Evolutionary conservation across 2,329 filamentous ascomycete genomes (phyloP).

Genomic region (Ustilaginoidea virens): DNA sequence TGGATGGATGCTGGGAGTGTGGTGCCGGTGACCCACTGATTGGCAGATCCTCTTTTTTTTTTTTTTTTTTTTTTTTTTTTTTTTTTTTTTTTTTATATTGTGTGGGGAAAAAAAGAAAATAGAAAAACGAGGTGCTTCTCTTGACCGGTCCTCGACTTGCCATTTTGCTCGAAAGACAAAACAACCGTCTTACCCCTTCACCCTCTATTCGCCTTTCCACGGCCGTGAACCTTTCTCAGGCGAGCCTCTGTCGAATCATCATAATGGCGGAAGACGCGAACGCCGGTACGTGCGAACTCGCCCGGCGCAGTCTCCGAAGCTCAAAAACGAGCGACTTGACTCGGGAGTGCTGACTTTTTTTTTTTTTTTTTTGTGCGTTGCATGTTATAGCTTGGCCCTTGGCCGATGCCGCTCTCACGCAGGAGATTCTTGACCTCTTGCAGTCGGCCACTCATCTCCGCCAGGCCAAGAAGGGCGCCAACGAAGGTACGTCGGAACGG

Average conservation of each 20-base stretch:
- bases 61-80: too few species aligned
- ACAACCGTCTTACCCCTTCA: conserved; percentile 1
- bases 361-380: conserved; percentile 1
- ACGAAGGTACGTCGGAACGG: conserved; percentile 46
- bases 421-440: conserved; percentile 70
- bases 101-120: too few species aligned
- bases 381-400: conserved; percentile 53
- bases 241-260: conserved; percentile 12
- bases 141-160: too few species aligned
- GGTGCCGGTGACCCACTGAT: too few species aligned
- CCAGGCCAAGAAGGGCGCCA: conserved; percentile 81
- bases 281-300: conserved; percentile 10
- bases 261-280: conserved; percentile 13
- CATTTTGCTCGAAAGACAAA: too few species aligned
- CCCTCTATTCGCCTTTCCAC: conserved; percentile 7
- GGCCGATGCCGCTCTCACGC: conserved; percentile 57
- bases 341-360: conserved; percentile 1
- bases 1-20: too few species aligned
- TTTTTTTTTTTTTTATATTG: too few species aligned
- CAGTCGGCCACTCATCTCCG: conserved; percentile 52
- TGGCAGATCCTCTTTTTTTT: too few species aligned
- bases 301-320: neutral
- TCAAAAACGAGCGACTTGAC: too few species aligned
- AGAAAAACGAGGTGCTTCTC: too few species aligned
- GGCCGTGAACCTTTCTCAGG: conserved; percentile 41